These are phyloP conservation scores for Rhizophora mangle DNA, from an alignment of 345 rosid genomes.

Conservation along the genomic window DNA sequence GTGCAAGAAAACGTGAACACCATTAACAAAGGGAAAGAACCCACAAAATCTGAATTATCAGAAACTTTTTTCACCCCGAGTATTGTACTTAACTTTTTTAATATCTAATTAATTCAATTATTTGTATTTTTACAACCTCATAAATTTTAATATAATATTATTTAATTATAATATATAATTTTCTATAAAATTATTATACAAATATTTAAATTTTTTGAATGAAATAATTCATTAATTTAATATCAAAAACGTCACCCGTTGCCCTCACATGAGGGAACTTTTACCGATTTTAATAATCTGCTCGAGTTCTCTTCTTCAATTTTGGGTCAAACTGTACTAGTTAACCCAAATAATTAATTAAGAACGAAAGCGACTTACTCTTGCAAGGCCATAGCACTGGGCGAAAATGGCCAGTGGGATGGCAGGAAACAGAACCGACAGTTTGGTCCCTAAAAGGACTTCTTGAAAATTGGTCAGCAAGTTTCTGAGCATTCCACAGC, in stretches of 20 bases:
- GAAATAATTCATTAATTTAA: too few relatives aligned
- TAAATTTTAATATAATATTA: too few relatives aligned
- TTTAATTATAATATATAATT: too few relatives aligned
- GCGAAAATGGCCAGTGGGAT: conserved; percentile 71
- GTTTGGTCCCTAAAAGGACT: conserved; percentile 82
- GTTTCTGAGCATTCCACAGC: conserved; percentile 39
- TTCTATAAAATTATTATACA: too few relatives aligned
- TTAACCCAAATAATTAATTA: neutral
- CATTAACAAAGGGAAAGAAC: neutral
- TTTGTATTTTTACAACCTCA: neutral
- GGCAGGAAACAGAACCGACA: conserved; percentile 70
- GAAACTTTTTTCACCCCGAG: too few relatives aligned
- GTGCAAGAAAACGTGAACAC: conserved; percentile 1
- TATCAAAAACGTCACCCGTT: too few relatives aligned
- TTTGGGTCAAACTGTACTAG: neutral
- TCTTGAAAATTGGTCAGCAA: conserved; percentile 70
- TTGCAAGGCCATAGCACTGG: conserved; percentile 45
- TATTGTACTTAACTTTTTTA: too few relatives aligned
- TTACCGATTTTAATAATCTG: too few relatives aligned
- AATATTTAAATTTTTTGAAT: too few relatives aligned
- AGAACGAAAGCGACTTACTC: conserved; percentile 34
- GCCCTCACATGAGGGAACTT: too few relatives aligned
- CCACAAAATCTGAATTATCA: neutral
- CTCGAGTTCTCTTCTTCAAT: neutral
- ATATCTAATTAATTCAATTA: neutral